phyloP scores from a whole-genome alignment of 2,329 filamentous ascomycete genomes.

The Fusarium clavum region DNA sequence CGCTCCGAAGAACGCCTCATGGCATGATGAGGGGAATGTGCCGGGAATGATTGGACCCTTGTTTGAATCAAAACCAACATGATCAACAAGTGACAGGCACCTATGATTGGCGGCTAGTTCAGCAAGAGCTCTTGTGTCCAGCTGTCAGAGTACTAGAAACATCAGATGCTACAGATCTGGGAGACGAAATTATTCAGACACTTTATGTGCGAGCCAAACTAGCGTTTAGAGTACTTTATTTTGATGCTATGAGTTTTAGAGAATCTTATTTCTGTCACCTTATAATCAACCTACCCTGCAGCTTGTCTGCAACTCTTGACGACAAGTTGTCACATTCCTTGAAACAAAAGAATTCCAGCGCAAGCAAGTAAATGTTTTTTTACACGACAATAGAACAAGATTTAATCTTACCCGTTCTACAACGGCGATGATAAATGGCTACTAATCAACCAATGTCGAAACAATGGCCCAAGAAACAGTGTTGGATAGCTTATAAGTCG shows the following conservation, averaged over 20 bases:
- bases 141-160: neutral
- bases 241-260: neutral
- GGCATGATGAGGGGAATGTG: constrained; percentile 21
- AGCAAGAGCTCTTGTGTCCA: neutral
- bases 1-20: constrained; percentile 27
- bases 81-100: neutral
- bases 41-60: constrained; percentile 13
- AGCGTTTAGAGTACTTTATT: neutral
- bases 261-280: neutral
- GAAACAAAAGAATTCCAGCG: neutral
- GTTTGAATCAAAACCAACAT: neutral
- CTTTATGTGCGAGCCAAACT: neutral
- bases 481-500: neutral
- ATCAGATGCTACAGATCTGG: neutral
- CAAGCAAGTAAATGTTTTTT: neutral
- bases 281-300: neutral
- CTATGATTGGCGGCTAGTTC: constrained; percentile 8
- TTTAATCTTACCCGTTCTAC: neutral
- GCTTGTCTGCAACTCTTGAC: neutral
- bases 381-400: no score
- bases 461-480: neutral
- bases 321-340: neutral
- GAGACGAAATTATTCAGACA: neutral
- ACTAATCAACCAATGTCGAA: neutral
- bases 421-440: neutral